Evolutionary conservation across 306 rosid genomes (phyloP), one percentile per base, ranked within the genome.

Genomic region (Pyrus pyrifolia): DNA sequence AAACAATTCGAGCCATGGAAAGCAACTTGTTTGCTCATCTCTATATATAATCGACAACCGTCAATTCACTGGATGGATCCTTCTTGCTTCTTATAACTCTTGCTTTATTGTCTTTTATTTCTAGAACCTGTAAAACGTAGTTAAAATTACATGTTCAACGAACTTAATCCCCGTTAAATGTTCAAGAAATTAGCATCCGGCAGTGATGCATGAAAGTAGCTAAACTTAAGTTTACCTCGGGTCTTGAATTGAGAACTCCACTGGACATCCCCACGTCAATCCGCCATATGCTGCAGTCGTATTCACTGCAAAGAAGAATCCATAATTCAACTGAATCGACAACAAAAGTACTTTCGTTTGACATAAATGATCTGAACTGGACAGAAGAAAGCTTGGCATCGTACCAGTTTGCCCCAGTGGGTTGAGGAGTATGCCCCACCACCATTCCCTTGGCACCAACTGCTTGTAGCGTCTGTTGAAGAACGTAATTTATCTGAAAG

Each of bases 391-490:
- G 53, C 42, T 12, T 14, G 62, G 65, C 1, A 14, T 46, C 85
- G 6, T 82, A 95, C 99, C 99, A 92, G 67, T 95, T 95, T 77
- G 84, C 96, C 73, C 99, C 99, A 2, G 57, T 55, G 71, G 87
- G 82, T 92, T 95, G 99, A 83, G 97, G 99, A 83, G 99, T 95
- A 75, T 95, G 99, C 70, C 99, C 99, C 6, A 95, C 99, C 65
- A 95, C 99, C 97, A 95, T 90, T 63, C 93, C 93, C 86, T 81
- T 95, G 17, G 97, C 97, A 67, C 88, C 99, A 74, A 88, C 68
- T 72, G 97, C 93, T 78, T 89, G 83, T 67, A 95, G 81, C 70
- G 99, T 95, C 87, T 90, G 93, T 78, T 89, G 85, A 57, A 95
- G 96, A 85, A 88, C 75, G 61, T 90, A 82, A 83, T 85, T 58